A percentile compares a stretch with the other conserved stretches of the same genome.
Evolutionary conservation across 176 grass and related monocot genomes (phyloP).

Genomic region (Avena insularis): DNA sequence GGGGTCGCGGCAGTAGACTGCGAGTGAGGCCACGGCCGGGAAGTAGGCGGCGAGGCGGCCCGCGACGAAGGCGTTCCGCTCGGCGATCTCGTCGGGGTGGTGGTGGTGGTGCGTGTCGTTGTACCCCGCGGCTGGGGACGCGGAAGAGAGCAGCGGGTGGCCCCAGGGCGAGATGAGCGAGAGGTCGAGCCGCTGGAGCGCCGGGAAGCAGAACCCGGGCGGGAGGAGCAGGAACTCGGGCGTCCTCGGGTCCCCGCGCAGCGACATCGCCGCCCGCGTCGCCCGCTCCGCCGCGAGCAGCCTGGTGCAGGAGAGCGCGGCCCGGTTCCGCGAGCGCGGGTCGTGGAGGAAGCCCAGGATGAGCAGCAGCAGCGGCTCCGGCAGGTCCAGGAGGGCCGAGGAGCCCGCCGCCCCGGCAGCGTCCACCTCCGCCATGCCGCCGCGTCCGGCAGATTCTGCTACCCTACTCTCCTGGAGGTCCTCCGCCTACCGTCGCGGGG

Average conservation of each 20-base stretch:
- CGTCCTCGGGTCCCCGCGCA: conserved; percentile 71
- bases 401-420: not conserved
- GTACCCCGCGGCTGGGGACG: conserved; percentile 13
- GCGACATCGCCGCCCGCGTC: conserved; percentile 67
- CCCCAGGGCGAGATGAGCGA: conserved; percentile 92
- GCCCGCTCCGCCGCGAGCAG: conserved; percentile 66
- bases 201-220: conserved; percentile 69
- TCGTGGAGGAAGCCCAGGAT: conserved; percentile 62
- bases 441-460: conserved; percentile 1
- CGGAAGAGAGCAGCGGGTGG: conserved; percentile 52
- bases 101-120: not conserved
- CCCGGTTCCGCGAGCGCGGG: conserved; percentile 63
- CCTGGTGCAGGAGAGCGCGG: conserved; percentile 54
- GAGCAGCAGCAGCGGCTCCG: conserved; percentile 69
- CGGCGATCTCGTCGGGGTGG: conserved; percentile 15
- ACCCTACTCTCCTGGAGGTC: not conserved
- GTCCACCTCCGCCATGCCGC: conserved; percentile 39
- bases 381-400: conserved; percentile 73
- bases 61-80: conserved; percentile 40
- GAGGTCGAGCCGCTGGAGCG: conserved; percentile 75
- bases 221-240: conserved; percentile 40
- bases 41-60: conserved; percentile 58
- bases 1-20: conserved; percentile 91
- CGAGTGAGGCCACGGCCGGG: conserved; percentile 63
- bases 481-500: not conserved